Conservation (phyloP, 2,329 filamentous ascomycete genomes). For the Colletotrichum musae region DNA sequence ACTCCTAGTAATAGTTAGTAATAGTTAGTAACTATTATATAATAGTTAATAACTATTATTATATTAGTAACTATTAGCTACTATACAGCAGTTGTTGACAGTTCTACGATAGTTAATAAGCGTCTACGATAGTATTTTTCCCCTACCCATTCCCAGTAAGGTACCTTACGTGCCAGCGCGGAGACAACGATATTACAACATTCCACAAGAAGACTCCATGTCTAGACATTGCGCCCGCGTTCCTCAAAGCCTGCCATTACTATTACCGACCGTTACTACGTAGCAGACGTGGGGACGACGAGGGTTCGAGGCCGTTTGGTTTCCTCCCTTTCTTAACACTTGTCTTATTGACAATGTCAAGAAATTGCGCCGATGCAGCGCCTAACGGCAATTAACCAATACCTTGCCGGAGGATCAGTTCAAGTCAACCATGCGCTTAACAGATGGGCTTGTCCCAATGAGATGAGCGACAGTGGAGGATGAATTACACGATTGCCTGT, state of each 20-base stretch:
- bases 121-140: too few relatives aligned
- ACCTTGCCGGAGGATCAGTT: background rate
- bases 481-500: too few relatives aligned
- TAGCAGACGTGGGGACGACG: slow-evolving; percentile 4
- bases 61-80: too few relatives aligned
- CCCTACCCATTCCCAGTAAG: too few relatives aligned
- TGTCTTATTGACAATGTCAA: slow-evolving; percentile 8
- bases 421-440: slow-evolving; percentile 7
- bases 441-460: background rate
- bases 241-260: slow-evolving; percentile 5
- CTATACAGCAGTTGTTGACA: too few relatives aligned
- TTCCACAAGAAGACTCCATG: slow-evolving; percentile 19
- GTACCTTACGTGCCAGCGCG: slow-evolving; percentile 27
- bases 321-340: slow-evolving; percentile 18
- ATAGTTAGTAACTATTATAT: too few relatives aligned
- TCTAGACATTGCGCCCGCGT: slow-evolving; percentile 8
- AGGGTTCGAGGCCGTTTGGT: slow-evolving; percentile 16
- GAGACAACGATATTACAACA: slow-evolving; percentile 30
- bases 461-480: background rate
- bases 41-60: too few relatives aligned
- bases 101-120: too few relatives aligned
- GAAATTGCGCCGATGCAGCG: background rate
- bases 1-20: too few relatives aligned
- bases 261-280: too few relatives aligned
- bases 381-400: slow-evolving; percentile 2